phyloP scores from a whole-genome alignment of 257 asterid species.

The Paulownia fortunei region DNA sequence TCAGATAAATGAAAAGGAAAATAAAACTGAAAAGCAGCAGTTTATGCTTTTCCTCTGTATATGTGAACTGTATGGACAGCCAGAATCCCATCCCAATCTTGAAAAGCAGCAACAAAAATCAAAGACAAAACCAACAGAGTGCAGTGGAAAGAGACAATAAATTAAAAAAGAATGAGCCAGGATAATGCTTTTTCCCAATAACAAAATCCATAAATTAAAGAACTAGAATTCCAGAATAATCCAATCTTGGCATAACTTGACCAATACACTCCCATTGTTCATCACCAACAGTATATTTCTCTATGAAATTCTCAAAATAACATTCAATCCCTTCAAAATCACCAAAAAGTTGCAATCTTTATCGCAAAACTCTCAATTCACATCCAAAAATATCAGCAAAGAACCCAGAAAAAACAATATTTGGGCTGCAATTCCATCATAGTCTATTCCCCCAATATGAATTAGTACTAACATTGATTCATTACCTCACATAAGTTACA shows the following conservation, averaged over 20 bases:
- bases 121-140: slow-evolving; percentile 48
- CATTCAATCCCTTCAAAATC: slow-evolving; percentile 32
- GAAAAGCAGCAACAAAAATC: slow-evolving; percentile 50
- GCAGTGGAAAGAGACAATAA: slow-evolving; percentile 40
- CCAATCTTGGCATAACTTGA: slow-evolving; percentile 49
- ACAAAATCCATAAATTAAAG: slow-evolving; percentile 33
- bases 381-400: background rate
- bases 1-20: slow-evolving; percentile 24
- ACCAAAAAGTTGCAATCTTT: slow-evolving; percentile 31
- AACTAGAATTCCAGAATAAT: slow-evolving; percentile 33
- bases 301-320: slow-evolving; percentile 29
- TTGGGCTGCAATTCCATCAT: slow-evolving; percentile 15
- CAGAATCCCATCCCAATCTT: slow-evolving; percentile 50
- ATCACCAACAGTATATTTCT: slow-evolving; percentile 29
- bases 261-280: slow-evolving; percentile 43
- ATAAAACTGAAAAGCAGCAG: slow-evolving; percentile 29
- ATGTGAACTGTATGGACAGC: slow-evolving; percentile 38
- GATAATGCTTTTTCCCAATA: slow-evolving; percentile 40
- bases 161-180: slow-evolving; percentile 37
- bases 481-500: background rate
- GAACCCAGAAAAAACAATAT: slow-evolving; percentile 1
- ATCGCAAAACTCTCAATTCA: slow-evolving; percentile 16
- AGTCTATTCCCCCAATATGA: background rate
- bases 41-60: slow-evolving; percentile 33
- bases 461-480: background rate